Evolutionary conservation across 225 moss, liverwort and hornwort species (phyloP), one percentile per base, ranked within the genome.

Genomic region (Pseudisothecium myosuroides): DNA sequence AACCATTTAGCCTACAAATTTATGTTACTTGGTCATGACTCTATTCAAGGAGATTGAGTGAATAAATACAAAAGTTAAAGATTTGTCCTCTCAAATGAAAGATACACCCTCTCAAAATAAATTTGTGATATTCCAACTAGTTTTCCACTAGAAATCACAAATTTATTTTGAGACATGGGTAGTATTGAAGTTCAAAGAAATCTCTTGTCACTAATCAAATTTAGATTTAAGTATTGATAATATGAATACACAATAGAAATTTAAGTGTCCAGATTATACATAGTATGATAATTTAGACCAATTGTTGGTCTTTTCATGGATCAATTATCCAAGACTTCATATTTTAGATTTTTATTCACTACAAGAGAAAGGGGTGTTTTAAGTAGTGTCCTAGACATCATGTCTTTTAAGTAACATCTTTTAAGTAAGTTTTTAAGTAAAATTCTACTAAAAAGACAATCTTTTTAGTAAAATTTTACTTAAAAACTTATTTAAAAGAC

Each of bases 81-180:
- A 37, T 67, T 37, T n/a, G 1, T 21, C 37, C 21, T 37, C 21
- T 37, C 1, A 12, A 37, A 67, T 67, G 6, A 36, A 36, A 66
- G 5, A 36, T 20, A 66, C 9, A 32, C 2, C 17, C 10, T 34
- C 32, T 64, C 9, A 64, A 64, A 64, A 64, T 9, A 34, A 64
- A 34, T 64, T 1, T 1, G 2, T 18, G 1, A 3, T 64, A 10
- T 5, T 34, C 5, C 0, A 1, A 64, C 63, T 31, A 31, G 2
- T 63, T 63, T 63, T 5, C 10, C 10, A 34, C 5, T 18, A 17
- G 2, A 17, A 65, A 34, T 1, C 18, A 65, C 3, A 0, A 5
- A 36, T 65, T 65, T 32, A 18, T 36, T 65, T 34, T 34, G 34
- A 65, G 0, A 64, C 2, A 17, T 1, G 9, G 17, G 17, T 17